Evolutionary conservation across 2,329 filamentous ascomycete genomes (phyloP), one percentile per base, ranked within the genome.

Genomic region (Acrocalymma vagum): DNA sequence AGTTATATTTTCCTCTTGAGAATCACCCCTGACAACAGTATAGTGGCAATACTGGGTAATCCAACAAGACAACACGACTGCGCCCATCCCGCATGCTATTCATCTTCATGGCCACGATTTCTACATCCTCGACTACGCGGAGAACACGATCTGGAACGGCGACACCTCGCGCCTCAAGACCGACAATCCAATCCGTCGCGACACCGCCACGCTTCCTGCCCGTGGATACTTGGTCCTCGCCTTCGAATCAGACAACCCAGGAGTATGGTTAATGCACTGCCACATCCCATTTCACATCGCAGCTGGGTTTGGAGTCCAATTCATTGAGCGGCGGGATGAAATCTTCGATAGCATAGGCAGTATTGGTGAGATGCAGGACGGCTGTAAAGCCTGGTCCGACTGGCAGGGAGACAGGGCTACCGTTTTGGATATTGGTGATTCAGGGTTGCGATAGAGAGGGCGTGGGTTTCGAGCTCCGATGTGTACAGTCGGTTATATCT

Each of bases 251-350:
- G 65, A 70, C 22, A 71, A 71, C 27, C 67, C 67, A 0, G 67
- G 67, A n/a, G 62, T 58, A 4, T 69, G 60, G 60, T 47, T 70
- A 13, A 69, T 70, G 68, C 68, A 71, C 38, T 70, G 68, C 42
- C 68, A 71, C 28, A 67, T 70, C 11, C 65, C 63, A 3, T 69
- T 69, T 48, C 66, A 69, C 39, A 39, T 69, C 10, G 53, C 62
- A 9, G 59, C 55, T 0, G 68, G 68, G 3, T 70, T 86, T 13
- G 74, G 71, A 4, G 65, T 82, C 3, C 78, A 83, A 52, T 81
- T 82, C 52, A 46, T 82, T 0, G 81, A 79, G 55, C 55, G 69
- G 22, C 57, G 63, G 11, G 45, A 41, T 4, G 63, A 67, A 18
- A 67, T 70, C 11, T 14, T 46, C 5, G 29, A 35, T 2, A 36